Evolutionary conservation across 2,329 filamentous ascomycete genomes (phyloP), one percentile per base, ranked within the genome.

Genomic region (Pseudocercospora pini-densiflorae): DNA sequence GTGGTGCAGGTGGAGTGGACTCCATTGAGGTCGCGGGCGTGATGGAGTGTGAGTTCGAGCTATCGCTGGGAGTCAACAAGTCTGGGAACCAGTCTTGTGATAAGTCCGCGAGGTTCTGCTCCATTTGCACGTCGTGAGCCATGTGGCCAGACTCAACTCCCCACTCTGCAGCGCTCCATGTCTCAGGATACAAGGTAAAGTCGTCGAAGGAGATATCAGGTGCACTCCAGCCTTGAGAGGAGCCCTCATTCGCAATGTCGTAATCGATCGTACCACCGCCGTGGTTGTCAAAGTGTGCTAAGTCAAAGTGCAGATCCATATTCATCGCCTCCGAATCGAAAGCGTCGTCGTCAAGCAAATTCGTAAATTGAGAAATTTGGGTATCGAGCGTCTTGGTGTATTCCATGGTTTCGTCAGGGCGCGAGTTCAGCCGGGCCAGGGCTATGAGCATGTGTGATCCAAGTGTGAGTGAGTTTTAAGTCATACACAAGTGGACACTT

Each of bases 401-500:
- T 12, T 27, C 16, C 51, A 55, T 55, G 12, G 10, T 33, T 51
- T 51, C 47, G 47, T 27, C 19, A 24, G 51, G 51, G 51, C 51
- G 27, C 51, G 51, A 55, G 51, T 55, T 55, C 24, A 7, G 51
- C 51, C 51, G 51, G 51, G 51, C 51, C 51, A 54, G 51, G 51
- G 51, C 51, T 7, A 47, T 19, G n/a, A 21, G n/a, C 19, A 54
- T 54, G 51, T 54, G 51, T 54, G 51, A 54, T 54, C 51, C 51
- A 55, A 55, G 51, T 29, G 51, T 55, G 51, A 31, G 51, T 55
- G 51, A 55, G 51, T 55, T 55, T 55, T 33, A 55, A 55, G 51
- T 55, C 51, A 33, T 55, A 55, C 51, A 55, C 51, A 55, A 55
- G 51, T 55, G 51, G 51, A 55, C 51, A 55, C 51, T 55, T 27